Evolutionary conservation across 768 basidiomycete genomes (phyloP).

Genomic region (Lactarius quietus): DNA sequence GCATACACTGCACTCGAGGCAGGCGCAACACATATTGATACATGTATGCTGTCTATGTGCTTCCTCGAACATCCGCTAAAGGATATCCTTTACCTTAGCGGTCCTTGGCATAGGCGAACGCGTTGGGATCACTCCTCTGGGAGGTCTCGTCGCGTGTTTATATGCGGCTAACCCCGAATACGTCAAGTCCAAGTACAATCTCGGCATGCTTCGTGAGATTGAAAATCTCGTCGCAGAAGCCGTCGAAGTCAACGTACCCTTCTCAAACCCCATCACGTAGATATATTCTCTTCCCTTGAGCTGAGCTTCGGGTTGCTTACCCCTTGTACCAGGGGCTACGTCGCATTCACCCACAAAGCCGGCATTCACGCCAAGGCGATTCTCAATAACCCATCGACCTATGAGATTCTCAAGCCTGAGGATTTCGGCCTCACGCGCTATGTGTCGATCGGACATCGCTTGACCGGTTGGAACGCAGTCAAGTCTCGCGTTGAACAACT

Average conservation of each 20-base stretch:
- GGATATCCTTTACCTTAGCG: conserved; percentile 42
- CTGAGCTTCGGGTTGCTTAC: neutral
- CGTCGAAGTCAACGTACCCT: conserved; percentile 96
- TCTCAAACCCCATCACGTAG: conserved; percentile 93
- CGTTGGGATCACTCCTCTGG: conserved; percentile 97
- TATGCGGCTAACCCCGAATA: conserved; percentile 98
- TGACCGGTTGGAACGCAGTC: conserved; percentile 99
- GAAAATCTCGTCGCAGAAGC: conserved; percentile 99
- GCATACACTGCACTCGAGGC: conserved; percentile 98
- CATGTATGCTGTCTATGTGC: conserved; percentile 51
- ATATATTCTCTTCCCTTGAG: conserved; percentile 28
- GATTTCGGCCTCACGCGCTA: conserved; percentile 98
- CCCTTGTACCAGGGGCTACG: conserved; percentile 71
- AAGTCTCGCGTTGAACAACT: conserved; percentile 99
- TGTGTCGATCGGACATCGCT: conserved; percentile 94
- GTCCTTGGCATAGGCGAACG: conserved; percentile 98
- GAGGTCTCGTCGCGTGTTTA: conserved; percentile 94
- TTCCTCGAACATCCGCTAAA: conserved; percentile 6
- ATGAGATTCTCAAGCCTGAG: conserved; percentile 98
- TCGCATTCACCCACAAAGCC: conserved; percentile 99
- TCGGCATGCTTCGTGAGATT: conserved; percentile 94
- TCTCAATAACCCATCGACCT: conserved; percentile 97
- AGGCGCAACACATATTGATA: conserved; percentile 98
- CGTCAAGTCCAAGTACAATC: conserved; percentile 99
- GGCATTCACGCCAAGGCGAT: conserved; percentile 99